Evolutionary conservation across 805 yeast species (phyloP), one percentile per base, ranked within the genome.

Genomic region (Candida fluviatilis): DNA sequence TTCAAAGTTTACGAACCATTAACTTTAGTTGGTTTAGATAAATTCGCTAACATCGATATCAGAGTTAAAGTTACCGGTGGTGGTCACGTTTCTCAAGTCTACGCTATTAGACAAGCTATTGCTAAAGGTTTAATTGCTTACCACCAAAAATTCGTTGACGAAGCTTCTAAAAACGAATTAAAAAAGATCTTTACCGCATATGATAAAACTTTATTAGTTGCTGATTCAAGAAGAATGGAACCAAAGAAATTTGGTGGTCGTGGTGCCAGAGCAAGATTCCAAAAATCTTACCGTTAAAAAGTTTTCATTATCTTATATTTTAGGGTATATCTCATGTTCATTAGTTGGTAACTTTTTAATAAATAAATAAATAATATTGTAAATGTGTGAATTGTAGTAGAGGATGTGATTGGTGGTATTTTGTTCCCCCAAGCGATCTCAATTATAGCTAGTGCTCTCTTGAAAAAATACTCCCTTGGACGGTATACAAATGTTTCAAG

Each of bases 171-270:
- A 87, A 91, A 91, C 80, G 98, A 91, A 80, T 84, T 93, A 73
- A 93, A 93, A 95, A 90, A 89, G 80, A 84, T 95, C 64, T 88
- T 90, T 78, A 81, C 91, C 56, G 69, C 95, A 65, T 95, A 90
- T 84, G 99, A 93, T 91, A 90, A 96, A 83, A 88, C 98, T 73
- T 84, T 93, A 73, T 84, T 93, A 78, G 93, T 93, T 74, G 98
- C 99, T 64, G 99, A 93, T 76, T 80, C 97, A 64, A 89, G 99
- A 86, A 91, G 95, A 84, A 84, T 90, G 84, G 99, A 93, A 82
- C 99, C 99, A 84, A 93, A 93, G 97, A 93, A 93, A 83, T 93
- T 93, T 82, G 99, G 99, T 82, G 99, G 99, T 83, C 95, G 95
- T 76, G 99, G 99, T 87, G 99, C 99, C 79, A 93, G 99, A 82